phyloP scores from a whole-genome alignment of 164 flowering plant species.

The Liquidambar formosana region DNA sequence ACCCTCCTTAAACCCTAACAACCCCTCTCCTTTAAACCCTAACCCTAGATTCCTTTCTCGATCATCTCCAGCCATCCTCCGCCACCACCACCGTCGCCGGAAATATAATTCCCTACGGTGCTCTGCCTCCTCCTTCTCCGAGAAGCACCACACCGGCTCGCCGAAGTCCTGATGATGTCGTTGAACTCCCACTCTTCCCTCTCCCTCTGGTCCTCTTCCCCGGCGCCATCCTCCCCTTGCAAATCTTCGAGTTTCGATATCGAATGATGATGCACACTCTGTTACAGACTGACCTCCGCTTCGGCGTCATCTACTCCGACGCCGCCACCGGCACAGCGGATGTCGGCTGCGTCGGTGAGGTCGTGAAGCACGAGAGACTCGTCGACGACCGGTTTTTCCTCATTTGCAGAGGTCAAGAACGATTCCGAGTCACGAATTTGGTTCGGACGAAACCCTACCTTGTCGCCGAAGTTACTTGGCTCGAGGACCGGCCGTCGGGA shows the following conservation, averaged over 20 bases:
- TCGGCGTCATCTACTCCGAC: conserved; percentile 88
- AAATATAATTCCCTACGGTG: conserved; percentile 43
- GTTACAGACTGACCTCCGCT: conserved; percentile 90
- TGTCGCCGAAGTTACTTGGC: conserved; percentile 82
- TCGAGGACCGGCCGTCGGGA: conserved; percentile 82
- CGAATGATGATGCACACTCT: conserved; percentile 99
- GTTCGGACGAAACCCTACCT: conserved; percentile 84
- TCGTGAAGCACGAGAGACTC: conserved; percentile 91
- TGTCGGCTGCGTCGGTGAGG: conserved; percentile 96
- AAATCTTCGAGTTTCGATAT: conserved; percentile 94
- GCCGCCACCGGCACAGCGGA: conserved; percentile 68
- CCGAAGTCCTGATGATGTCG: conserved; percentile 60
- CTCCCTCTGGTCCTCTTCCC: conserved; percentile 96
- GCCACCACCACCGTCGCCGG: conserved; percentile 23
- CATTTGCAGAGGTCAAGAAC: conserved; percentile 92
- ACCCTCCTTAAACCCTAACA: conserved; percentile 26
- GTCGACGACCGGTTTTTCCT: conserved; percentile 94
- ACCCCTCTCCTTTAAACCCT: conserved; percentile 25
- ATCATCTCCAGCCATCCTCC: conserved; percentile 1
- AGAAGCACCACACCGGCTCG: conserved; percentile 55
- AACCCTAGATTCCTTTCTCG: background rate
- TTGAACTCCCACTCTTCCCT: conserved; percentile 93
- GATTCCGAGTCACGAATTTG: conserved; percentile 66
- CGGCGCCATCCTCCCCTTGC: conserved; percentile 87
- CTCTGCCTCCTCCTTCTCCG: conserved; percentile 70